A percentile compares a stretch with the other conserved stretches of the same genome.
Evolutionary conservation across 371 early-diverging fungal genomes (phyloP).

Genomic region (Umbelopsis sp.): DNA sequence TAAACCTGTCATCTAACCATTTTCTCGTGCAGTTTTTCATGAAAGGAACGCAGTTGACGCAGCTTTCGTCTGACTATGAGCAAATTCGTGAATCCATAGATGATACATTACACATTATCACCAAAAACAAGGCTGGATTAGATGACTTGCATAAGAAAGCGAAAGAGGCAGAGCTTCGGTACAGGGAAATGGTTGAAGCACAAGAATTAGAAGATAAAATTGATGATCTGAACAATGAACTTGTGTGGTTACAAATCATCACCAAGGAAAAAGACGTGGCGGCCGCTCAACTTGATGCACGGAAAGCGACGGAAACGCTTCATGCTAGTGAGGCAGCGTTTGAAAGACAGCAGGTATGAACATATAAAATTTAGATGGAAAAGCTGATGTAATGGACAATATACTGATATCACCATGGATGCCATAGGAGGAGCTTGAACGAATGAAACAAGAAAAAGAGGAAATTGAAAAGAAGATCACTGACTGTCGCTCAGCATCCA

Average conservation of each 20-base stretch:
- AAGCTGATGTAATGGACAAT: background rate
- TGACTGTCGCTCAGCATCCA: background rate
- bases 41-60: slow-evolving; percentile 84
- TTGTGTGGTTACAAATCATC: slow-evolving; percentile 78
- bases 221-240: slow-evolving; percentile 63
- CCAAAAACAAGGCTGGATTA: slow-evolving; percentile 57
- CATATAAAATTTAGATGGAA: background rate
- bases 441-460: slow-evolving; percentile 27
- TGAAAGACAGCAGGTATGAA: slow-evolving; percentile 13
- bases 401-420: background rate
- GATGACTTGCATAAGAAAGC: slow-evolving; percentile 66
- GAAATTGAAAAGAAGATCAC: background rate
- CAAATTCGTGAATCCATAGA: slow-evolving; percentile 70
- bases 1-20: background rate
- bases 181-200: slow-evolving; percentile 67
- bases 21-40: slow-evolving; percentile 65
- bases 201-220: slow-evolving; percentile 65
- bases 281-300: slow-evolving; percentile 33
- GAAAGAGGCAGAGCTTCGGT: slow-evolving; percentile 60
- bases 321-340: background rate
- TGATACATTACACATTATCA: slow-evolving; percentile 57
- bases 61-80: slow-evolving; percentile 75
- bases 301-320: slow-evolving; percentile 17
- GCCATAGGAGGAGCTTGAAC: slow-evolving; percentile 48
- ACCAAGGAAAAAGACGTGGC: slow-evolving; percentile 56